phyloP scores from a whole-genome alignment of 495 filamentous ascomycete genomes.

The Penicillium tannophilum region DNA sequence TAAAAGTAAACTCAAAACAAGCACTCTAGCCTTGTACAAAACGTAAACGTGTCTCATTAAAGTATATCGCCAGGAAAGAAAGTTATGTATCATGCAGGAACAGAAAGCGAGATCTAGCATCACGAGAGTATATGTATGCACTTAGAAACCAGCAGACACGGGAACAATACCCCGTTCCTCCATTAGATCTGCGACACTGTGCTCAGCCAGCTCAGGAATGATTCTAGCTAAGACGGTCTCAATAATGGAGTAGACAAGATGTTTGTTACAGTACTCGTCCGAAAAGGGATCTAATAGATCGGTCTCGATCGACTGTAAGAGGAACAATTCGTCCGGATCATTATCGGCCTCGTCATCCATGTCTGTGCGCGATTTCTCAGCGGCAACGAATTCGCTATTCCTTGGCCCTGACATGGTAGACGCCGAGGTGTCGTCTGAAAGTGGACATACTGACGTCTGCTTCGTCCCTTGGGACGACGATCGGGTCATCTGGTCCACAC shows the following conservation, averaged over 20 bases:
- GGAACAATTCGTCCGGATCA: conserved; percentile 38
- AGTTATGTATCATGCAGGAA: conserved; percentile 12
- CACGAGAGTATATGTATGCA: conserved; percentile 1
- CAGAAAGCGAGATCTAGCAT: not conserved
- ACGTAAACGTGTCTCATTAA: conserved; percentile 17
- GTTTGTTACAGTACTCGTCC: conserved; percentile 87
- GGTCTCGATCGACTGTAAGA: conserved; percentile 47
- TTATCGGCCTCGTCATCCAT: conserved; percentile 22
- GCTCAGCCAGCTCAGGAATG: conserved; percentile 81
- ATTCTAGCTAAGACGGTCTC: conserved; percentile 78
- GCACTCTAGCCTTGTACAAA: conserved; percentile 2
- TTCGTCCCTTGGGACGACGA: conserved; percentile 13
- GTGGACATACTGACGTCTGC: conserved; percentile 9
- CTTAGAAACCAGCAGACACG: conserved; percentile 17
- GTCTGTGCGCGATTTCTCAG: conserved; percentile 12
- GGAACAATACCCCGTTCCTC: conserved; percentile 61
- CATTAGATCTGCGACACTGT: conserved; percentile 70
- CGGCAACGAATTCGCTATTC: conserved; percentile 5
- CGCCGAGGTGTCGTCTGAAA: conserved; percentile 1
- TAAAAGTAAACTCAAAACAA: not conserved
- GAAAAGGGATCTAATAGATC: conserved; percentile 70
- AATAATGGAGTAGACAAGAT: conserved; percentile 75
- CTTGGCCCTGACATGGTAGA: conserved; percentile 3
- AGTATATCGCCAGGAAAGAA: conserved; percentile 10
- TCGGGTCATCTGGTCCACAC: conserved; percentile 8